These are phyloP conservation scores for Backusella psychrophila DNA, from an alignment of 192 early-diverging fungal species.

Conservation along the genomic window DNA sequence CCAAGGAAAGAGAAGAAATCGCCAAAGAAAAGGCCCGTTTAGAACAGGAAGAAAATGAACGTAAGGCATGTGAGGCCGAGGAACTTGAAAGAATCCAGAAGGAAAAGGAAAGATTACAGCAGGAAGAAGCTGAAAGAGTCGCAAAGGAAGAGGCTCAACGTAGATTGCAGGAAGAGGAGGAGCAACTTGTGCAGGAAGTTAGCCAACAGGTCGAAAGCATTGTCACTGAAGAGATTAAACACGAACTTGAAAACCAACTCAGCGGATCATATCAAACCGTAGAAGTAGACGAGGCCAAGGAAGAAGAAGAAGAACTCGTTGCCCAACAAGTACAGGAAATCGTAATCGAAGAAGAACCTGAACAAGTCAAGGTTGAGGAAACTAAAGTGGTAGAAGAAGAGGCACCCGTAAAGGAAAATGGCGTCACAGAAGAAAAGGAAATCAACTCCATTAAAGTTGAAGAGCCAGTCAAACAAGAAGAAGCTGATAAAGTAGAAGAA, in stretches of 20 bases:
- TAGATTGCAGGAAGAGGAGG: neutral
- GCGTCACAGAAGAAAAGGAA: neutral
- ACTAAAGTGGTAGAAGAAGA: neutral
- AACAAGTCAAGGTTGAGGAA: neutral
- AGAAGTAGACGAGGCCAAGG: neutral
- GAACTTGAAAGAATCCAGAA: neutral
- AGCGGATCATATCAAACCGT: neutral
- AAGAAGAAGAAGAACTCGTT: neutral
- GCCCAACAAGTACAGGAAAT: neutral
- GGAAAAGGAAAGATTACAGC: neutral
- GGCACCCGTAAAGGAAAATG: neutral
- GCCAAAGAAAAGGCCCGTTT: slow-evolving; percentile 4
- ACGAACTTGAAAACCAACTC: neutral
- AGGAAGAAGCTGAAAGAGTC: slow-evolving; percentile 9
- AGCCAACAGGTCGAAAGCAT: neutral
- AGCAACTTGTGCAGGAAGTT: neutral
- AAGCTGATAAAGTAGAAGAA: neutral
- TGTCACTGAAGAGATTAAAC: neutral
- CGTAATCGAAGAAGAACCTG: neutral
- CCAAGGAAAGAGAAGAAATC: neutral
- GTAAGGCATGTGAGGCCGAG: neutral
- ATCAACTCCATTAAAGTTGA: neutral
- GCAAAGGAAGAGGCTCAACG: slow-evolving; percentile 2
- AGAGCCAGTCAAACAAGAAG: neutral
- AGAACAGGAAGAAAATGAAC: neutral